Evolutionary conservation across 805 yeast species (phyloP).

Genomic region (Candida boleticola): DNA sequence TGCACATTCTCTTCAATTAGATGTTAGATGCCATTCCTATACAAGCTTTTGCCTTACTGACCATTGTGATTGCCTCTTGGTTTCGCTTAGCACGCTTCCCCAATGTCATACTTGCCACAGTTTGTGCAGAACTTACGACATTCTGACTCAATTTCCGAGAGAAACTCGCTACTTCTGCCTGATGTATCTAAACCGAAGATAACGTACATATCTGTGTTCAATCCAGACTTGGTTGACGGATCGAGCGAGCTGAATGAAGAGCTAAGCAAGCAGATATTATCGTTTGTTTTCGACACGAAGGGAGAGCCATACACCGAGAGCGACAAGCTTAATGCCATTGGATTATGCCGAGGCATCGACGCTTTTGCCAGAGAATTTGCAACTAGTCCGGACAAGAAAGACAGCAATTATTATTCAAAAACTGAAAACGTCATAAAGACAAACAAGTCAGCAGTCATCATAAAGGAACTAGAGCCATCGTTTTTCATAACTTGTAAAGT

Average conservation of each 20-base stretch:
- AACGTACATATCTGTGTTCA: slow-evolving; percentile 26
- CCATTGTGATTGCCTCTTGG: too few species aligned
- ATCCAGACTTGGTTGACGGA: slow-evolving; percentile 24
- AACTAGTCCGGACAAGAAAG: neutral
- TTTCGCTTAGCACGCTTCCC: too few species aligned
- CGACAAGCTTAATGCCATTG: slow-evolving; percentile 31
- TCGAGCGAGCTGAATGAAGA: slow-evolving; percentile 29
- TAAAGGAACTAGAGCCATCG: slow-evolving; percentile 22
- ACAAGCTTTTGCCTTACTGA: too few species aligned
- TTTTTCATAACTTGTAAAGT: slow-evolving; percentile 24
- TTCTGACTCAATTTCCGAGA: neutral
- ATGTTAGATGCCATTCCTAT: too few species aligned
- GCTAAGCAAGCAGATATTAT: slow-evolving; percentile 30
- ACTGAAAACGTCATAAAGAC: slow-evolving; percentile 23
- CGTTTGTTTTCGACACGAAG: slow-evolving; percentile 18
- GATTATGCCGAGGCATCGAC: slow-evolving; percentile 35
- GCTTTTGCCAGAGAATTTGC: slow-evolving; percentile 28
- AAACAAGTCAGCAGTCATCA: slow-evolving; percentile 23
- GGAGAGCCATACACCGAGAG: slow-evolving; percentile 6
- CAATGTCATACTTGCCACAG: slow-evolving; percentile 6
- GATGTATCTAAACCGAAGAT: neutral
- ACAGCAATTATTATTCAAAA: neutral
- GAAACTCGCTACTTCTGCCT: neutral
- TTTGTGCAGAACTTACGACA: slow-evolving; percentile 4
- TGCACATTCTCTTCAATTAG: too few species aligned